Evolutionary conservation across 2,329 filamentous ascomycete species (phyloP), one percentile per base, ranked within the genome.

Genomic region (Calonectria leucothoes): DNA sequence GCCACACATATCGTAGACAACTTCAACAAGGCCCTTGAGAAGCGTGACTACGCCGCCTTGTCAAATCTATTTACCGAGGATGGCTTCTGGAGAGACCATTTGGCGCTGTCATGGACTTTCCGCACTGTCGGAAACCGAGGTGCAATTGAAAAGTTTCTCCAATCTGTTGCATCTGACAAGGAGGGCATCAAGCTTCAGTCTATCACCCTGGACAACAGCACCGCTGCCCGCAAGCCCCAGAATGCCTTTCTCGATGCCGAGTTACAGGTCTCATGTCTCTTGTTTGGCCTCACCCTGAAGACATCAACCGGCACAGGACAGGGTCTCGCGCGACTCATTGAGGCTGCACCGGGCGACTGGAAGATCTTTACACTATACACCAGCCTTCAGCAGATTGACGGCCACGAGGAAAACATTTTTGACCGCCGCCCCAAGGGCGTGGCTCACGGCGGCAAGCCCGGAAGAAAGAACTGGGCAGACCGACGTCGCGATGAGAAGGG

Each of bases 341-440:
- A 86, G 45, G 39, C 42, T 2, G 80, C 86, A 25, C 82, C 86
- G 45, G 84, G 81, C 0, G 45, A 74, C 2, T 94, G 91, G 92
- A 92, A 91, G 80, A 89, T 91, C 0, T 93, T 90, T 74, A 92
- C 91, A 1, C 78, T 94, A 0, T 94, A 91, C 78, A 94, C 93
- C 0, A 85, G 86, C 0, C 83, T 94, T 6, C 80, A 86, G 2
- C 87, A 89, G 55, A 75, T 94, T 10, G 88, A 85, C 6, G 90
- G 88, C 0, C 83, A 88, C 65, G 88, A 91, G 70, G 91, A 94
- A 80, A 75, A 77, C 0, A 80, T 86, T 1, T 85, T 87, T 3
- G 78, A 77, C 1, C 86, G 85, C 4, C 86, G 93, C 29, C 87
- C 91, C 0, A 84, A 84, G n/a, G 93, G 93, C 0, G 91, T 88